These are phyloP conservation scores for Fusarium staphyleae DNA, from an alignment of 2,329 filamentous ascomycete genomes.

Conservation along the genomic window DNA sequence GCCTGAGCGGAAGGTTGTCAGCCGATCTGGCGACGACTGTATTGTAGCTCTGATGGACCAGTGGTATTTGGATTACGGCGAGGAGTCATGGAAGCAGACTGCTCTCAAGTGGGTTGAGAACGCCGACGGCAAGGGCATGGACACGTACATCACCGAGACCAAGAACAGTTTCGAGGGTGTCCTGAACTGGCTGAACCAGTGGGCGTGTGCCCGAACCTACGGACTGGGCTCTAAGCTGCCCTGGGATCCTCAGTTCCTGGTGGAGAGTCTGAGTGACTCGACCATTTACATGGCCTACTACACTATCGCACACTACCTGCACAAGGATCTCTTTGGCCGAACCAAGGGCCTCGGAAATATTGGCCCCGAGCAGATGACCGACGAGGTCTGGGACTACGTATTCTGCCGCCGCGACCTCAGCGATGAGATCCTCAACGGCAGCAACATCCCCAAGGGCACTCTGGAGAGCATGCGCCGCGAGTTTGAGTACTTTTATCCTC, in stretches of 20 bases:
- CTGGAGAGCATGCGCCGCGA: conserved; percentile 85
- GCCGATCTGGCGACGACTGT: conserved; percentile 89
- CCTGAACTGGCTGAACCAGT: conserved; percentile 91
- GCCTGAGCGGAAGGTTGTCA: conserved; percentile 88
- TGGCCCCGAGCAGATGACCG: conserved; percentile 84
- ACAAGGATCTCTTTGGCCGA: conserved; percentile 86
- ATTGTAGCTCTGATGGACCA: conserved; percentile 93
- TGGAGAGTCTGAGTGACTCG: conserved; percentile 90
- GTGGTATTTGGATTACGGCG: conserved; percentile 98
- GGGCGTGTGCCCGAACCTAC: conserved; percentile 92
- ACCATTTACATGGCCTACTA: conserved; percentile 93
- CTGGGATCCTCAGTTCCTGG: conserved; percentile 90
- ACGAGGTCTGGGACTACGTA: conserved; percentile 96
- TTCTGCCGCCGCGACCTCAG: conserved; percentile 78
- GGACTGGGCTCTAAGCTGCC: conserved; percentile 93
- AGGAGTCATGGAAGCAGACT: conserved; percentile 82
- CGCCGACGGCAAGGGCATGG: conserved; percentile 70
- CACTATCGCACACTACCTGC: conserved; percentile 71
- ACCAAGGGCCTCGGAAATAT: conserved; percentile 73
- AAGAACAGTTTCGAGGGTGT: conserved; percentile 84
- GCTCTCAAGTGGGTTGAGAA: conserved; percentile 77
- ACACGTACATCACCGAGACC: conserved; percentile 81
- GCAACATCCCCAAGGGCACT: conserved; percentile 75
- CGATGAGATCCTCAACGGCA: conserved; percentile 68
- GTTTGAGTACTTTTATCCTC: conserved; percentile 96